phyloP scores from a whole-genome alignment of 768 basidiomycete species.

The Suillus subluteus region DNA sequence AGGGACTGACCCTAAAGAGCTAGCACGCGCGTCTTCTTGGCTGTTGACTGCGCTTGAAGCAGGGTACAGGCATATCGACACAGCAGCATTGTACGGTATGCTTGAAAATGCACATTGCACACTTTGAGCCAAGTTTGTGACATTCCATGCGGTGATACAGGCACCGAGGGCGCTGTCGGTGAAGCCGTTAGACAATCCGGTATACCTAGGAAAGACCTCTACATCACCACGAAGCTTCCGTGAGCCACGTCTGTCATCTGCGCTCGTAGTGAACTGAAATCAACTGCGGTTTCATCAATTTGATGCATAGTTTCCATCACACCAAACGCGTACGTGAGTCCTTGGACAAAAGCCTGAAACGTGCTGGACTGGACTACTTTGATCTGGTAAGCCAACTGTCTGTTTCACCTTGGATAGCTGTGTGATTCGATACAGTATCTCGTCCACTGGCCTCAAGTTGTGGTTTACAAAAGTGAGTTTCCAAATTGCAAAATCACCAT shows the following conservation, averaged over 20 bases:
- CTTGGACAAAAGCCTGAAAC: conserved; percentile 38
- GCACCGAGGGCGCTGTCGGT: conserved; percentile 47
- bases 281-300: conserved; percentile 9
- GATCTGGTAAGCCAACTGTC: conserved; percentile 35
- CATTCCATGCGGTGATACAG: conserved; percentile 17
- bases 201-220: conserved; percentile 50
- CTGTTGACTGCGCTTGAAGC: conserved; percentile 28
- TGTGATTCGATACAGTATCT: conserved; percentile 32
- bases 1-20: conserved; percentile 3
- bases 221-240: conserved; percentile 55
- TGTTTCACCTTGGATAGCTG: not conserved
- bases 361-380: conserved; percentile 45
- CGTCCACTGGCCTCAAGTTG: conserved; percentile 43
- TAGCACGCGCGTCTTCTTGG: conserved; percentile 6
- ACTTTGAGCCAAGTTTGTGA: not conserved
- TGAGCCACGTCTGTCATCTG: conserved; percentile 17
- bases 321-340: conserved; percentile 39
- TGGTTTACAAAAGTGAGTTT: conserved; percentile 21
- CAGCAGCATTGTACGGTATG: conserved; percentile 39
- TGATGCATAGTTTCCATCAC: conserved; percentile 26
- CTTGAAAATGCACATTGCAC: not conserved
- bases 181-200: conserved; percentile 50
- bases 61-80: conserved; percentile 48
- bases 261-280: not conserved
- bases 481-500: not conserved